Conservation (phyloP, 805 yeast genomes). For the Grigorovia transvaalensis region DNA sequence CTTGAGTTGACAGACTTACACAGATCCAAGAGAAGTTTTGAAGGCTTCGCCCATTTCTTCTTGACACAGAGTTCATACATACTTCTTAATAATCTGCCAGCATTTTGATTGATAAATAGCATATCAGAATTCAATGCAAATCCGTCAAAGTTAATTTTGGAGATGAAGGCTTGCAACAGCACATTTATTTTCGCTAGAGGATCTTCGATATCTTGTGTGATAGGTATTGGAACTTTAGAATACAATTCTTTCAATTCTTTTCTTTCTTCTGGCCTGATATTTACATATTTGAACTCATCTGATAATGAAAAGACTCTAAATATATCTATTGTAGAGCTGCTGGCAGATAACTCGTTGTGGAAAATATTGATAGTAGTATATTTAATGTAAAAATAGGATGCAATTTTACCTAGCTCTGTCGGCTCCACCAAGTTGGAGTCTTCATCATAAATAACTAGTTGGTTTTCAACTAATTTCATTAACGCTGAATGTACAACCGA, state of each 20-base stretch:
- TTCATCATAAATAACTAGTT: conserved; percentile 51
- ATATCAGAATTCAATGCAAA: conserved; percentile 88
- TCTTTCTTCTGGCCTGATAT: conserved; percentile 80
- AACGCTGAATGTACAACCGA: conserved; percentile 76
- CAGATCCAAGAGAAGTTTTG: conserved; percentile 48
- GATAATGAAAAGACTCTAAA: conserved; percentile 69
- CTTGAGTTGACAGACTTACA: conserved; percentile 74
- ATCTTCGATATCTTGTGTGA: conserved; percentile 60
- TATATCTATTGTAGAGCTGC: conserved; percentile 60
- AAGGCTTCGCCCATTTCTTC: conserved; percentile 60
- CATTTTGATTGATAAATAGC: conserved; percentile 87
- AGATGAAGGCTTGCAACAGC: conserved; percentile 77
- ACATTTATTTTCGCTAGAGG: conserved; percentile 71
- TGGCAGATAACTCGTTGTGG: conserved; percentile 50
- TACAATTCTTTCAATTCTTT: conserved; percentile 57
- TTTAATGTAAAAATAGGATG: conserved; percentile 78
- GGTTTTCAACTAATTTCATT: conserved; percentile 41
- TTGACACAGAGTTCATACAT: conserved; percentile 64
- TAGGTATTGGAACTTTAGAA: conserved; percentile 77
- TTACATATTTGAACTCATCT: conserved; percentile 74
- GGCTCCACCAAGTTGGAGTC: conserved; percentile 38
- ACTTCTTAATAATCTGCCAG: conserved; percentile 80
- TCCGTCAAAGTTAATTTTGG: conserved; percentile 66
- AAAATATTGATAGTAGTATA: conserved; percentile 64
- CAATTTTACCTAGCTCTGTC: conserved; percentile 70